These are phyloP conservation scores for Cryptosporidium xiaoi DNA, from an alignment of 169 alveolate species.

Conservation along the genomic window DNA sequence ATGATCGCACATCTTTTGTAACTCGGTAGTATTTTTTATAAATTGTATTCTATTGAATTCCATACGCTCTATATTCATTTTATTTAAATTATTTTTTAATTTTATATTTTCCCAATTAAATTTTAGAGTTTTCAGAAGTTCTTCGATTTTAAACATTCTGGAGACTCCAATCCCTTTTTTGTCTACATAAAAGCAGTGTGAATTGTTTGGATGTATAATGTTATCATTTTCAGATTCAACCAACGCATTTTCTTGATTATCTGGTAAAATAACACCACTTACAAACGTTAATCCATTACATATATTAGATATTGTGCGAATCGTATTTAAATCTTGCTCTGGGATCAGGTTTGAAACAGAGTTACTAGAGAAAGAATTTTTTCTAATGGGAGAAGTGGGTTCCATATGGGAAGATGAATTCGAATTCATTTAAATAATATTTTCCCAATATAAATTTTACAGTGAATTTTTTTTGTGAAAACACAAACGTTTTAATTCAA, in stretches of 20 bases:
- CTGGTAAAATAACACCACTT: conserved; percentile 63
- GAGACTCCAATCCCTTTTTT: not conserved
- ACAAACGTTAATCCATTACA: conserved; percentile 37
- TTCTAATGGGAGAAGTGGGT: conserved; percentile 13
- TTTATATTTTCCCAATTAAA: conserved; percentile 32
- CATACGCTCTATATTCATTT: not conserved
- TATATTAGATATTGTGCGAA: conserved; percentile 30
- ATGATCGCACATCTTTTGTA: conserved; percentile 42
- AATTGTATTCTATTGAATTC: conserved; percentile 30
- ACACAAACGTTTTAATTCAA: no score
- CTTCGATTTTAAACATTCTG: conserved; percentile 12
- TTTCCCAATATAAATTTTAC: no score
- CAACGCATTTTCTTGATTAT: conserved; percentile 2
- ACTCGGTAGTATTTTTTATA: conserved; percentile 25
- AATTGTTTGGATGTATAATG: not conserved
- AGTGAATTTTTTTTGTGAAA: no score
- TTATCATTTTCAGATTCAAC: not conserved
- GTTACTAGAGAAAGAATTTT: not conserved
- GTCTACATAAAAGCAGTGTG: not conserved
- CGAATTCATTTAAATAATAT: not conserved
- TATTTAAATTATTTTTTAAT: not conserved
- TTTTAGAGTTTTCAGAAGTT: not conserved
- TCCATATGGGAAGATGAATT: not conserved
- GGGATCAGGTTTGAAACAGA: conserved; percentile 31
- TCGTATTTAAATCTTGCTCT: not conserved